Base-by-base conservation (phyloP, 768 basidiomycete species). In the Pulveroboletus ravenelii region DNA sequence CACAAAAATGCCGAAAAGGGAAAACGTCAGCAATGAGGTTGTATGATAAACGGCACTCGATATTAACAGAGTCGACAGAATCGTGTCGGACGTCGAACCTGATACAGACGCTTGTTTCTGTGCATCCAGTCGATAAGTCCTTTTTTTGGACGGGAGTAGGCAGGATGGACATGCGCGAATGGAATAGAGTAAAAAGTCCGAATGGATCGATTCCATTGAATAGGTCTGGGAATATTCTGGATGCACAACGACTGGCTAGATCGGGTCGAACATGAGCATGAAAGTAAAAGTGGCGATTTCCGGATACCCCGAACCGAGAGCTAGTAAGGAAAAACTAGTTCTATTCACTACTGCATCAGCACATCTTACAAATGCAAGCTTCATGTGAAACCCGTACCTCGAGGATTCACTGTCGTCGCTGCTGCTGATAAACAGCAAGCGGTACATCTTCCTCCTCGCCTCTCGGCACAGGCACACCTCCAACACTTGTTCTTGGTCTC, bases 361-460 rank as follows among this genome's bases (percentile, higher is more conserved):
- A 46, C 15, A 27, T 27, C 23, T 36, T n/a, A 35, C 34, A 20
- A 44, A 10, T 35, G 34, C 23, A 30, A 31, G 13, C 23, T 32
- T 45, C 27, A 36, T n/a, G 10, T 27, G 38, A n/a, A 49, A 40
- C 20, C 27, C 47, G 34, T 48, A 65, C 65, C 55, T 54, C 27
- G 10, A 30, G 29, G 18, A 23, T 52, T 64, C 45, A 63, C 75
- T 68, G 81, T 61, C 82, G 75, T 58, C 79, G 82, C 62, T 84
- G 87, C 61, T 85, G 86, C 66, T 89, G 87, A 76, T 82, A 89
- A 49, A 88, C 67, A 17, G 89, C 87, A 42, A 92, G 72, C 17
- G 89, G 89, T 35, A 89, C 71, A 62, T 91, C 89, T 62, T 91
- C 89, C 61, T 90, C 88, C 61, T 88, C 86, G 25, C 68, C 56